Percentiles rank a stretch among this genome's conserved stretches.
phyloP scores from a whole-genome alignment of 176 grass and related monocot genomes.

The Microstegium vimineum region DNA sequence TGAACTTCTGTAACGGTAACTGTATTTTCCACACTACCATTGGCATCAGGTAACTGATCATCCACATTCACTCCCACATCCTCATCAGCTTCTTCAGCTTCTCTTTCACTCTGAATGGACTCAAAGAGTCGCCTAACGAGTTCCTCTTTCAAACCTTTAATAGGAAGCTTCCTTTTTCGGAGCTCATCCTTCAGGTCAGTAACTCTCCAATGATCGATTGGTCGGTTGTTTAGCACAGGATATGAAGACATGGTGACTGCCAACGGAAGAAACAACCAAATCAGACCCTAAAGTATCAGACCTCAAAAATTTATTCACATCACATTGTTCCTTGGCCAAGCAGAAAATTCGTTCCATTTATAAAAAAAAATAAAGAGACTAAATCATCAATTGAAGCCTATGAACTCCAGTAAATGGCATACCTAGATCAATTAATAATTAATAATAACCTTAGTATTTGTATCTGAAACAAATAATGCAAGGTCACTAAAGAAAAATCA shows the following conservation, averaged over 20 bases:
- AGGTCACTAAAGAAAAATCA: background rate
- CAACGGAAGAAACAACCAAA: constrained; percentile 14
- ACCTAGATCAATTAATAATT: background rate
- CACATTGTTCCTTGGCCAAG: background rate
- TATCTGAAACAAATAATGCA: background rate
- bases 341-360: background rate
- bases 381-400: constrained; percentile 5
- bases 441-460: background rate
- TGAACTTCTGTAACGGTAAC: constrained; percentile 19
- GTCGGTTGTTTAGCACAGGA: constrained; percentile 79
- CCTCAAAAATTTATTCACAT: background rate
- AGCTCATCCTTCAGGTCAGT: constrained; percentile 95
- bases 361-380: background rate
- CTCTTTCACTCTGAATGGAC: constrained; percentile 57
- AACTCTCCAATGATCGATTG: constrained; percentile 97
- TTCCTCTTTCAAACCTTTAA: constrained; percentile 96
- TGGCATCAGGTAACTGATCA: constrained; percentile 19
- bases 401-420: background rate
- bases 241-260: constrained; percentile 69
- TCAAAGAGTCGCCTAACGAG: constrained; percentile 79
- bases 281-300: background rate
- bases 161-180: constrained; percentile 68
- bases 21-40: constrained; percentile 22
- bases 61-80: background rate
- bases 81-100: constrained; percentile 6